A percentile compares a stretch with the other conserved stretches of the same genome.
Conservation (phyloP, 1,139 yeast genomes). For the Candida frijolesensis region DNA sequence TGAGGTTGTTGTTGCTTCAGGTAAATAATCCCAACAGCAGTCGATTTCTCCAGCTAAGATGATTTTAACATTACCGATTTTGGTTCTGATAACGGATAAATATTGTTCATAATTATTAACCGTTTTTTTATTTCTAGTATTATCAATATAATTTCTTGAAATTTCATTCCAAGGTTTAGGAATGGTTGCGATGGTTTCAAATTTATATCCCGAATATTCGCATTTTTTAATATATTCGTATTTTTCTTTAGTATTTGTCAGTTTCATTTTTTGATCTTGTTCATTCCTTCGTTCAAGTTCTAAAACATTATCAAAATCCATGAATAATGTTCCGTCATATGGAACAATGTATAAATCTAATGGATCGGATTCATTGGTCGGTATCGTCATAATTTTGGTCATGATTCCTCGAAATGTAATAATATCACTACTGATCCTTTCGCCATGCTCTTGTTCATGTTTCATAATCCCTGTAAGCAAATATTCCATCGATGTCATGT, state of each 20-base stretch:
- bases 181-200: conserved; percentile 77
- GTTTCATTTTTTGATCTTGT: conserved; percentile 25
- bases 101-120: conserved; percentile 79
- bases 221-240: conserved; percentile 40
- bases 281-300: conserved; percentile 32
- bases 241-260: conserved; percentile 36
- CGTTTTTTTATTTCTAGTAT: conserved; percentile 55
- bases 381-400: conserved; percentile 65
- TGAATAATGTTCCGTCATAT: conserved; percentile 83
- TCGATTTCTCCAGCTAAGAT: conserved; percentile 90
- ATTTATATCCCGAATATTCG: conserved; percentile 77
- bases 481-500: conserved; percentile 58
- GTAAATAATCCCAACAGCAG: conserved; percentile 81
- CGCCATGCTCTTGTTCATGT: conserved; percentile 49
- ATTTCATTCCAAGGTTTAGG: conserved; percentile 75
- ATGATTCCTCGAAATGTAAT: conserved; percentile 85
- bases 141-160: conserved; percentile 60
- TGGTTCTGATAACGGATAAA: conserved; percentile 76
- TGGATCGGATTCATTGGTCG: conserved; percentile 57
- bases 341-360: conserved; percentile 63
- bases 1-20: conserved; percentile 36
- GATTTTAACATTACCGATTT: conserved; percentile 72
- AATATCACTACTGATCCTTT: conserved; percentile 49
- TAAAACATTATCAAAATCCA: conserved; percentile 58
- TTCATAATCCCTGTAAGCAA: conserved; percentile 55